These are phyloP conservation scores for Verbascum thapsus DNA, from an alignment of 257 asterid species.

Conservation along the genomic window DNA sequence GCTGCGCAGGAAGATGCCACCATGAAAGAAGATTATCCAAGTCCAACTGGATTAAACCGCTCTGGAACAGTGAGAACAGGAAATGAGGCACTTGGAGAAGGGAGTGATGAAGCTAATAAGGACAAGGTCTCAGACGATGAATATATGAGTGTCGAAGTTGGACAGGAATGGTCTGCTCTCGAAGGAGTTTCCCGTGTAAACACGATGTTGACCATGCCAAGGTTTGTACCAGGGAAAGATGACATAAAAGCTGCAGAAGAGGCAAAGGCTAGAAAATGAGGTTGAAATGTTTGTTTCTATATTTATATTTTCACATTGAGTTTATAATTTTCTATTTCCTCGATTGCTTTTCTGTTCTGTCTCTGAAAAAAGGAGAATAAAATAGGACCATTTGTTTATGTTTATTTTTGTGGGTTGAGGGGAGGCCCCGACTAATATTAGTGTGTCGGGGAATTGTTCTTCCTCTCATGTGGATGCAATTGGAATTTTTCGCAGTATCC, in stretches of 20 bases:
- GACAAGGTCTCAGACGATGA: slow-evolving; percentile 32
- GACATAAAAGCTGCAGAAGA: slow-evolving; percentile 31
- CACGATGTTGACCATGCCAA: slow-evolving; percentile 47
- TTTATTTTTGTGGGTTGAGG: slow-evolving; percentile 26
- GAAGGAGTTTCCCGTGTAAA: slow-evolving; percentile 47
- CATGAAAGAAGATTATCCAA: not conserved
- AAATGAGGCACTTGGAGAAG: slow-evolving; percentile 13
- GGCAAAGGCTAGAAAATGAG: slow-evolving; percentile 28
- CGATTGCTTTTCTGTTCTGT: slow-evolving; percentile 11
- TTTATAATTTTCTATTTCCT: not conserved
- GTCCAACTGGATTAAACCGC: slow-evolving; percentile 31
- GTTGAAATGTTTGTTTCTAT: not conserved
- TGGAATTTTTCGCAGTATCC: slow-evolving; percentile 39
- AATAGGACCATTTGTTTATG: slow-evolving; percentile 19
- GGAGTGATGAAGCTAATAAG: slow-evolving; percentile 10
- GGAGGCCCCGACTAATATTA: slow-evolving; percentile 45
- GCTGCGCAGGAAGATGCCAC: slow-evolving; percentile 19
- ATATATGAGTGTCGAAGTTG: slow-evolving; percentile 24
- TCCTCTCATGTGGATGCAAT: slow-evolving; percentile 31
- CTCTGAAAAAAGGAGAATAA: not conserved
- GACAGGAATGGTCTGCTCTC: slow-evolving; percentile 36
- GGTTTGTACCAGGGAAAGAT: slow-evolving; percentile 38
- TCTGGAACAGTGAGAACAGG: slow-evolving; percentile 30
- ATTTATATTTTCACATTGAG: not conserved
- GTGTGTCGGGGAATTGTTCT: slow-evolving; percentile 36